Evolutionary conservation across 225 moss, liverwort and hornwort species (phyloP).

Genomic region (Anthoceros angustus): DNA sequence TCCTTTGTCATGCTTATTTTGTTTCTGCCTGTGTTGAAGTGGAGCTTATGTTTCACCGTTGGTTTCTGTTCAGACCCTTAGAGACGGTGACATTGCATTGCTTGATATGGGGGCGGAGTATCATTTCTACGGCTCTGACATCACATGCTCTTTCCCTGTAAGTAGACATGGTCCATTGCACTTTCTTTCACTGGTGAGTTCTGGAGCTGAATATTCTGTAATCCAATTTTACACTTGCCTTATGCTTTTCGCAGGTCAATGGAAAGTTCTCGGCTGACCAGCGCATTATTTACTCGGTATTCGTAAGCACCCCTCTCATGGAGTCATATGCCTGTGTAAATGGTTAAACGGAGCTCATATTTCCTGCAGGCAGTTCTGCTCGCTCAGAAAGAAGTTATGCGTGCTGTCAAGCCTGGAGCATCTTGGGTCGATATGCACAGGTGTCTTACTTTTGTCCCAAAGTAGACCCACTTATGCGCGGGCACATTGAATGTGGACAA

Average conservation of each 20-base stretch:
- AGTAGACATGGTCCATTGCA: constrained; percentile 5
- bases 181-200: not conserved
- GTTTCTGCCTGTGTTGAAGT: too few relatives aligned
- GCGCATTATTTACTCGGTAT: constrained; percentile 40
- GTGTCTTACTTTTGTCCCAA: constrained; percentile 2
- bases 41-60: too few relatives aligned
- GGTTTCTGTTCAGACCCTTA: constrained; percentile 38
- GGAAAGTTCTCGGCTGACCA: constrained; percentile 58
- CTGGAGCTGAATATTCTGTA: not conserved
- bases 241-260: constrained; percentile 29
- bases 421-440: constrained; percentile 85
- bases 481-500: not conserved
- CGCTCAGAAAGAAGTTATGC: constrained; percentile 66
- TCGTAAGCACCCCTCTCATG: constrained; percentile 5
- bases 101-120: constrained; percentile 98
- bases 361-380: constrained; percentile 45
- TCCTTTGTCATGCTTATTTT: too few relatives aligned
- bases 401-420: constrained; percentile 65
- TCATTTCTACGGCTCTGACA: constrained; percentile 73
- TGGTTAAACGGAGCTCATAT: too few relatives aligned
- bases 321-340: too few relatives aligned
- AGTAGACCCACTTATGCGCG: not conserved
- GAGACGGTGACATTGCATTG: constrained; percentile 89
- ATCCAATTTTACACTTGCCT: not conserved
- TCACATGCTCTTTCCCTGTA: constrained; percentile 83